phyloP scores from a whole-genome alignment of 352 stramenopile species.

The Phytophthora cryptogea region DNA sequence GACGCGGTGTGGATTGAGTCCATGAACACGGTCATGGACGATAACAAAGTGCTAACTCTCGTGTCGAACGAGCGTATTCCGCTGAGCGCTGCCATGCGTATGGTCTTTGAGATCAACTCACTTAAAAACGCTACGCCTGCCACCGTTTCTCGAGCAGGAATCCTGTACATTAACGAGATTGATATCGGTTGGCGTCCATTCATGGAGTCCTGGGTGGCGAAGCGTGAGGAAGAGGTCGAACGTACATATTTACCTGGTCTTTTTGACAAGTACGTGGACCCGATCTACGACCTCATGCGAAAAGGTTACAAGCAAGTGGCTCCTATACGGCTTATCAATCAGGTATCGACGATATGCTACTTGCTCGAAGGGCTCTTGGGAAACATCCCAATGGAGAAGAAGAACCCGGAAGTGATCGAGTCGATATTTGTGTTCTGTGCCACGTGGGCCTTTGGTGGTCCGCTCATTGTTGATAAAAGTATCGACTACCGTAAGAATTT shows the following conservation, averaged over 20 bases:
- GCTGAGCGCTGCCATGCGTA: conserved; percentile 84
- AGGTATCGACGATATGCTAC: conserved; percentile 96
- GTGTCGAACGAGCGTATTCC: conserved; percentile 90
- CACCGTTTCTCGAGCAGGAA: conserved; percentile 87
- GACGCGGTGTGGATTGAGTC: conserved; percentile 90
- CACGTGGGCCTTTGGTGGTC: conserved; percentile 97
- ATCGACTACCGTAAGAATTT: conserved; percentile 92
- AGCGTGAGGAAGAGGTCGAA: conserved; percentile 90
- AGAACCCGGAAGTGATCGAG: conserved; percentile 92
- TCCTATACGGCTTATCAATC: conserved; percentile 93
- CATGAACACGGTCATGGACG: conserved; percentile 98
- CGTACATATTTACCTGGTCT: conserved; percentile 92
- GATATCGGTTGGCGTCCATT: conserved; percentile 96
- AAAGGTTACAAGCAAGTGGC: conserved; percentile 96
- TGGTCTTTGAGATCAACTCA: conserved; percentile 92
- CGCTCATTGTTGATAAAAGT: conserved; percentile 94
- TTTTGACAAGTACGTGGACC: conserved; percentile 97
- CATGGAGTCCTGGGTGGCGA: conserved; percentile 96
- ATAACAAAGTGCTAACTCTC: conserved; percentile 96
- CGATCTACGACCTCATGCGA: conserved; percentile 93
- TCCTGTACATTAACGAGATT: conserved; percentile 89
- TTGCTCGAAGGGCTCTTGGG: conserved; percentile 94
- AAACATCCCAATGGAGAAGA: conserved; percentile 89
- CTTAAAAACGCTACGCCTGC: conserved; percentile 88
- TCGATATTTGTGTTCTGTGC: conserved; percentile 96